Base-by-base conservation (phyloP, 139 green algal genomes). In the Marvania coccoides region DNA sequence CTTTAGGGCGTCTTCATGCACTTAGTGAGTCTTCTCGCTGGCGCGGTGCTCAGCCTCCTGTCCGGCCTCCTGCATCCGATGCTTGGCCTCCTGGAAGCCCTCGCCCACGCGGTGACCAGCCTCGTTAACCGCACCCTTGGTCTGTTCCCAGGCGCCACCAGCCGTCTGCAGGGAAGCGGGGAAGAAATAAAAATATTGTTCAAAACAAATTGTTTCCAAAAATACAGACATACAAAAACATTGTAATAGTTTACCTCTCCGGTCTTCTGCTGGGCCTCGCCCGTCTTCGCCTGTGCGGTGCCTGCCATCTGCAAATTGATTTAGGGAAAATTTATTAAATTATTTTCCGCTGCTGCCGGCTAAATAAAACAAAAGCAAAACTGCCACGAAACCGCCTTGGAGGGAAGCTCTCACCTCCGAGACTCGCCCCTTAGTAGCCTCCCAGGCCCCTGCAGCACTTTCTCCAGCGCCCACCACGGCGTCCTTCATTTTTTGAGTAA, bases 11-110 rank as follows among this genome's bases (percentile, higher is more conserved):
- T n/a, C n/a, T n/a, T n/a, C n/a, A n/a, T n/a, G n/a, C n/a, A n/a
- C n/a, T n/a, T n/a, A n/a, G n/a, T n/a, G n/a, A n/a, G n/a, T n/a
- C n/a, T n/a, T n/a, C n/a, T n/a, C n/a, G n/a, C n/a, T n/a, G n/a
- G 31, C 31, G n/a, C 58, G 30, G 31, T 66, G 58, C 58, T 66
- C 19, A n/a, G 8, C 23, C 58, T 66, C 58, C 6, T 60, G 5
- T 8, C 30, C 33, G 19, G 30, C 13, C 58, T 66, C 48, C 9
- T 12, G 9, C 30, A 14, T 14, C 28, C 36, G 58, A 24, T 55
- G 19, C 19, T 26, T 45, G 9, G 24, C 1, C 28, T 48, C 57
- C 29, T 13, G 19, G 8, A 37, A 58, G 1, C 31, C 31, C 10
- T 48, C 10, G 28, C 46, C 12, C 28, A n/a, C 46, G 28, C 46